Base-by-base conservation (phyloP, 345 rosid species). In the Abelmoschus esculentus region DNA sequence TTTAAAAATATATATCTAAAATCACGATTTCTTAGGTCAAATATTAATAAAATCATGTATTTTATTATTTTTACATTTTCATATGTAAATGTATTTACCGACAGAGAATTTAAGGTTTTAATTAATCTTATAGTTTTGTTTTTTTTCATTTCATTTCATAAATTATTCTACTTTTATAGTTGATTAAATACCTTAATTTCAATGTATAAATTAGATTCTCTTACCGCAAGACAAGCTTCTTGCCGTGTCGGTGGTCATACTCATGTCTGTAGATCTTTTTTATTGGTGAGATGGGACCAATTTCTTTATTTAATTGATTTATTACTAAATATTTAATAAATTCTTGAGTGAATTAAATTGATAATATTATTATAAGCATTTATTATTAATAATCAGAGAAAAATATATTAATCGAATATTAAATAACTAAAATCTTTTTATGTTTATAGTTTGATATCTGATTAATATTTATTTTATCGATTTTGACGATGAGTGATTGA, bases 221-320 rank as follows among this genome's bases (percentile, higher is more conserved):
- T 3, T 29, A 31, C 55, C 6, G 19, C 36, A 14, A 32, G 57
- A 61, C 47, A 29, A 32, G 1, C 7, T 67, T 7, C 13, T 38
- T 40, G 73, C 69, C 70, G 78, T 57, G 78, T 66, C 78, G 78
- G 68, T 71, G 72, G 57, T 66, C 74, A 18, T 7, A 9, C 10
- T 15, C 47, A 52, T 34, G 11, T 52, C 10, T 22, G 26, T 47
- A 12, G 0, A 1, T 22, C 26, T 22, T 8, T n/a, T 19, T 8
- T 7, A 50, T 9, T 10, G 57, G 64, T 71, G 79, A 60, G 75
- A 69, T 76, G 75, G 72, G n/a, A 34, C 4, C 3, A 19, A 22
- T 22, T 22, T 2, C 3, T 22, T 55, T 22, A 5, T 7, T n/a
- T 49, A 49, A 14, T 49, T 36, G 6, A 36, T 36, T 36, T 36